These are phyloP conservation scores for Linum tenue DNA, from an alignment of 345 rosid species.

Conservation along the genomic window DNA sequence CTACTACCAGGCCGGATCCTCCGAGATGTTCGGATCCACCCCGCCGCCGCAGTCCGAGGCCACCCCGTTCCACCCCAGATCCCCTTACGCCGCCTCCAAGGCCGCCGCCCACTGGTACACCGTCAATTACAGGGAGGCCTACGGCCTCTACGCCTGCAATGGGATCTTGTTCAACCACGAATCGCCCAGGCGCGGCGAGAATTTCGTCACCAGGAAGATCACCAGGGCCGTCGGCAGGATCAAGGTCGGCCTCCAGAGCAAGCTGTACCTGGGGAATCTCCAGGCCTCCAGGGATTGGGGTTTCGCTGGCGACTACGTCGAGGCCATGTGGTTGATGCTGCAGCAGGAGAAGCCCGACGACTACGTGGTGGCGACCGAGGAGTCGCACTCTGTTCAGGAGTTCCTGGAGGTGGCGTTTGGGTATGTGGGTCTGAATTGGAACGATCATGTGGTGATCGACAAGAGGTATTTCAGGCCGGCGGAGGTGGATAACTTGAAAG, in stretches of 20 bases:
- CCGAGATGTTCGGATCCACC: conserved; percentile 94
- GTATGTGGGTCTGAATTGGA: conserved; percentile 47
- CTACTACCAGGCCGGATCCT: conserved; percentile 92
- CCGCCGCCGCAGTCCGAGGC: conserved; percentile 79
- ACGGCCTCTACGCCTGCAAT: conserved; percentile 77
- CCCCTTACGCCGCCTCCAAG: conserved; percentile 93
- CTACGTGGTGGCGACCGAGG: conserved; percentile 94
- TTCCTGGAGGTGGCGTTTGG: conserved; percentile 75
- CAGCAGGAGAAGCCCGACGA: conserved; percentile 92
- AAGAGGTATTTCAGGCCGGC: conserved; percentile 55
- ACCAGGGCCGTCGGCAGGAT: conserved; percentile 90
- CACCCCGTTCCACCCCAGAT: conserved; percentile 90
- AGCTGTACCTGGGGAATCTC: conserved; percentile 71
- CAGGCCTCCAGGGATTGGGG: conserved; percentile 96
- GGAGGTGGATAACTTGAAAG: conserved; percentile 50
- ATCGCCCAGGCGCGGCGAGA: conserved; percentile 88
- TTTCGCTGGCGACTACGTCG: conserved; percentile 88
- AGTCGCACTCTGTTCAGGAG: conserved; percentile 82
- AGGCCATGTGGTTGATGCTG: conserved; percentile 99
- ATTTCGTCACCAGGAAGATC: conserved; percentile 86
- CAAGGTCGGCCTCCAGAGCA: conserved; percentile 74
- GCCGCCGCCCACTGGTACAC: conserved; percentile 98
- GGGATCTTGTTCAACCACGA: conserved; percentile 92
- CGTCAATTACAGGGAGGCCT: conserved; percentile 88
- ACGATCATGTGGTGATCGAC: conserved; percentile 52